phyloP scores from a whole-genome alignment of 768 basidiomycete genomes.

The Lanmaoa pseudosensibilis region DNA sequence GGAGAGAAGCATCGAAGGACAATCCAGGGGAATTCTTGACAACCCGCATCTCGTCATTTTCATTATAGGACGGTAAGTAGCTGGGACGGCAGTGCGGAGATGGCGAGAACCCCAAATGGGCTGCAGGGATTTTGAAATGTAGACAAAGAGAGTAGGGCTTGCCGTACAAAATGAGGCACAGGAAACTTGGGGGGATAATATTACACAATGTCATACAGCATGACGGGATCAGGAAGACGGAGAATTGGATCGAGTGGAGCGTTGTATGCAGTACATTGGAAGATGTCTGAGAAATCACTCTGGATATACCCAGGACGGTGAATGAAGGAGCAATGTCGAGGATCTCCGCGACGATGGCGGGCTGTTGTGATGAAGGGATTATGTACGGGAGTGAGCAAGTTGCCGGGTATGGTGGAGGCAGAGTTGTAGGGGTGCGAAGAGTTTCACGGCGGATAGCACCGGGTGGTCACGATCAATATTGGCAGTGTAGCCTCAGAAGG shows the following conservation, averaged over 20 bases:
- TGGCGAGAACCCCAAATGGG: slow-evolving; percentile 18
- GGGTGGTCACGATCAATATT: slow-evolving; percentile 15
- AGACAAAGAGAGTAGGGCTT: neutral
- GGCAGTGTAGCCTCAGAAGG: slow-evolving; percentile 12
- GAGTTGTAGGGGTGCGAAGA: neutral
- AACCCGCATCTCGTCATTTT: slow-evolving; percentile 26
- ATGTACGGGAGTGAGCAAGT: slow-evolving; percentile 1
- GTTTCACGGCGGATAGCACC: slow-evolving; percentile 16
- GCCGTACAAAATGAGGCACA: slow-evolving; percentile 18
- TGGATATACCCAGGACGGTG: neutral
- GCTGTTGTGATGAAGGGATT: slow-evolving; percentile 4
- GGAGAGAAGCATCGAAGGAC: slow-evolving; percentile 26
- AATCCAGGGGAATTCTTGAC: slow-evolving; percentile 20
- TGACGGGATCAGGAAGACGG: slow-evolving; percentile 14
- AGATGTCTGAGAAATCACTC: neutral
- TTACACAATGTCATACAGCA: slow-evolving; percentile 13
- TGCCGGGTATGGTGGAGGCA: slow-evolving; percentile 6
- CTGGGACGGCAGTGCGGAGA: slow-evolving; percentile 26
- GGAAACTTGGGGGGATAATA: slow-evolving; percentile 12
- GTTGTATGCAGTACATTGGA: neutral
- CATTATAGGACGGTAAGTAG: slow-evolving; percentile 16
- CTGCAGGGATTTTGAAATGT: slow-evolving; percentile 15
- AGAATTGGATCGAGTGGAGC: neutral
- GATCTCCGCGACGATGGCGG: slow-evolving; percentile 8
- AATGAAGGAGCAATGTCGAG: neutral